phyloP scores from a whole-genome alignment of 495 filamentous ascomycete genomes.

The Neurospora pannonica region DNA sequence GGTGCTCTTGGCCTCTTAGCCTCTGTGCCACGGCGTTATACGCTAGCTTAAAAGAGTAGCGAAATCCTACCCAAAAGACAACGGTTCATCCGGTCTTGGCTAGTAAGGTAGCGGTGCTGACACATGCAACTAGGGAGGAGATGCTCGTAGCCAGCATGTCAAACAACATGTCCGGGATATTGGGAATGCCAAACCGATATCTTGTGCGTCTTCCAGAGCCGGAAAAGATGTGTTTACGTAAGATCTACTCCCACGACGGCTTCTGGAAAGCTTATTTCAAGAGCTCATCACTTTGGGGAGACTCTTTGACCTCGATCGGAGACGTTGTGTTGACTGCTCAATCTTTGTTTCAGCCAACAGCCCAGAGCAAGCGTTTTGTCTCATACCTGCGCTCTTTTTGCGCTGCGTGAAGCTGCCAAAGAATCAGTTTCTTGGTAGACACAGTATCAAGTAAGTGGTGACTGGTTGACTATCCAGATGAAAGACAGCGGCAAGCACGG shows the following conservation, averaged over 20 bases:
- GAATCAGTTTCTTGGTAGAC: background rate
- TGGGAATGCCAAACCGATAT: background rate
- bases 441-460: background rate
- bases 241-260: background rate
- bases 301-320: background rate
- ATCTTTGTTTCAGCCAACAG: background rate
- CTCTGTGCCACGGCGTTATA: background rate
- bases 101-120: background rate
- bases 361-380: background rate
- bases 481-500: background rate
- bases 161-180: background rate
- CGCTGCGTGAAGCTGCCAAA: background rate
- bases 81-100: background rate
- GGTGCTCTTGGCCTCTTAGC: background rate
- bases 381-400: background rate
- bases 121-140: background rate
- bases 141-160: background rate
- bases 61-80: background rate
- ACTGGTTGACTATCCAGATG: background rate
- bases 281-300: background rate
- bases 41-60: background rate
- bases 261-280: background rate
- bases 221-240: background rate
- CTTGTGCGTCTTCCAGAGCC: background rate
- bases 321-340: background rate